Base-by-base conservation (phyloP, 1,284 basidiomycete genomes). In the Cryptococcus sp. region DNA sequence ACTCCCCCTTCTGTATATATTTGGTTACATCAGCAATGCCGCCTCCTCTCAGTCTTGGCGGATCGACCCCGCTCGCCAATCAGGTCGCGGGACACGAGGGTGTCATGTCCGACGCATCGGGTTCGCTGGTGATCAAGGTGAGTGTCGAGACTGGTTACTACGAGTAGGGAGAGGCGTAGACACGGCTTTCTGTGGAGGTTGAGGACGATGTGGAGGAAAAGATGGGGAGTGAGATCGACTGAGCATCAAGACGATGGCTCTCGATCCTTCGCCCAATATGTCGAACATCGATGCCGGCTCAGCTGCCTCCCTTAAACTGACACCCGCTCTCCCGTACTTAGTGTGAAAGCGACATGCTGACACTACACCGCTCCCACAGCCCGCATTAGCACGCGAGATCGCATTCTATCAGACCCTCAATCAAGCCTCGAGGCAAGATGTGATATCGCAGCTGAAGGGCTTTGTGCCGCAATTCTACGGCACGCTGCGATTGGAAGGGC, bases 61-160 rank as follows among this genome's bases (percentile, higher is more conserved):
- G 54, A 3, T 59, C 62, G 25, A 66, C 66, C 11, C 77, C 82
- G 1, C 81, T 86, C 50, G 73, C 76, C 1, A 79, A 81, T 61
- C 93, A 96, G 80, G 92, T 97, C 40, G 94, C 90, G 20, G 94
- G 94, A 0, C 94, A 98, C 72, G 80, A 85, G 13, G 88, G 88
- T 41, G 86, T 97, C 27, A 82, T 87, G 60, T 82, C 85, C 10
- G 86, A 87, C 27, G 87, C 87, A 60, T 89, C 89, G 66, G 89
- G 87, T 10, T 86, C 85, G 3, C 82, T 93, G 23, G 82, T 98
- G 53, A 88, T 96, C 81, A 97, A 98, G 65, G 77, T 77, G 47
- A 20, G 70, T 69, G 7, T n/a, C 10, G 11, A n/a, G 5, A 17
- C 6, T 19, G 5, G 25, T 47, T 13, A 8, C 17, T 54, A 47